phyloP scores from a whole-genome alignment of 129 eudicot species.

The Tanacetum coccineum region DNA sequence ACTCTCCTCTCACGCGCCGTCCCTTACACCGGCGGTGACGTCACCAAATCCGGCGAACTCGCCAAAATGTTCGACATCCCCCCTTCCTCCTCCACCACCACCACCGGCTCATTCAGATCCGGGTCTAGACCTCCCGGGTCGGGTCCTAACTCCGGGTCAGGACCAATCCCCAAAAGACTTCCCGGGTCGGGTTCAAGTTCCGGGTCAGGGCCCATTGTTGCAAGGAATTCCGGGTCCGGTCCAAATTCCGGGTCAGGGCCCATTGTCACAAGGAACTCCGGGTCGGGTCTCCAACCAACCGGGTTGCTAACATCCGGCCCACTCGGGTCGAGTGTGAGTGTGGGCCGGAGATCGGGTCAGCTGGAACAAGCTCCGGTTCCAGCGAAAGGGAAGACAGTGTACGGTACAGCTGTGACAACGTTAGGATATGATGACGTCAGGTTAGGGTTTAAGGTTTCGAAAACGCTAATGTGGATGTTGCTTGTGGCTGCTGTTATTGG shows the following conservation, averaged over 20 bases:
- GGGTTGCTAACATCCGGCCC: constrained; percentile 96
- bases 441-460: constrained; percentile 76
- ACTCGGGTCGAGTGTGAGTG: constrained; percentile 42
- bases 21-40: constrained; percentile 96
- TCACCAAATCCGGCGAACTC: constrained; percentile 89
- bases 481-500: constrained; percentile 71
- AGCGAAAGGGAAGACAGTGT: constrained; percentile 43
- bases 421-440: constrained; percentile 49
- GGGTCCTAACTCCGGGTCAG: background rate
- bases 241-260: constrained; percentile 51
- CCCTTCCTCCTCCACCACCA: no score
- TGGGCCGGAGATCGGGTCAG: constrained; percentile 69
- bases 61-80: constrained; percentile 71
- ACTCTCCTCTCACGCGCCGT: constrained; percentile 63
- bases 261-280: constrained; percentile 27
- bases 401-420: constrained; percentile 74
- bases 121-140: no score
- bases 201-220: no score
- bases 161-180: background rate
- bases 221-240: no score
- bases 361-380: constrained; percentile 31
- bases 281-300: constrained; percentile 64
- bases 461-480: constrained; percentile 72
- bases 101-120: no score
- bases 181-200: no score